These are phyloP conservation scores for Phycomyces blakesleeanus DNA, from an alignment of 192 early-diverging fungal genomes.

Conservation along the genomic window DNA sequence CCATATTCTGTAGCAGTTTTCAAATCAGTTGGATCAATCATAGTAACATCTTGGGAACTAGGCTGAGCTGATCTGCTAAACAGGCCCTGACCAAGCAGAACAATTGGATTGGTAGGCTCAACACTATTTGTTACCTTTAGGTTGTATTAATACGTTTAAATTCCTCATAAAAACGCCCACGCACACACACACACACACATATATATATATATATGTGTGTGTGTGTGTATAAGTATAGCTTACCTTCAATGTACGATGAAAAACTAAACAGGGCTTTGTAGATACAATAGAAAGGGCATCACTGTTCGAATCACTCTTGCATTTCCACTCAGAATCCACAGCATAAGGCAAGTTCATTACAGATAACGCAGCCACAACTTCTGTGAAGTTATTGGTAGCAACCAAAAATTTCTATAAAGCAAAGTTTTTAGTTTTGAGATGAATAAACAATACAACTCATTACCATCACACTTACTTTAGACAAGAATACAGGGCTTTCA, in stretches of 20 bases:
- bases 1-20: slow-evolving; percentile 23
- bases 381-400: slow-evolving; percentile 28
- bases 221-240: too few relatives aligned
- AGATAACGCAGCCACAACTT: slow-evolving; percentile 36
- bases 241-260: slow-evolving; percentile 41
- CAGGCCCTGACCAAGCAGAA: slow-evolving; percentile 10
- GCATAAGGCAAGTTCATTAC: slow-evolving; percentile 35
- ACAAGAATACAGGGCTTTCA: slow-evolving; percentile 35
- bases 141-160: not conserved
- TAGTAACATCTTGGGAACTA: not conserved
- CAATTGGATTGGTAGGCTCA: not conserved
- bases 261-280: slow-evolving; percentile 34
- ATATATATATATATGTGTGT: too few relatives aligned
- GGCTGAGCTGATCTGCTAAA: not conserved
- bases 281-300: slow-evolving; percentile 14
- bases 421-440: too few relatives aligned
- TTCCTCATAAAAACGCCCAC: too few relatives aligned
- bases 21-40: slow-evolving; percentile 13
- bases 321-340: slow-evolving; percentile 19
- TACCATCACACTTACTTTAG: slow-evolving; percentile 34
- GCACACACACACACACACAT: too few relatives aligned
- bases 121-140: not conserved
- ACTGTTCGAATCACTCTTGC: not conserved
- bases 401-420: slow-evolving; percentile 37
- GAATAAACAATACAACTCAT: too few relatives aligned